These are phyloP conservation scores for Eutreptiella sp. DNA, from an alignment of 208 protist genomes.

Conservation along the genomic window DNA sequence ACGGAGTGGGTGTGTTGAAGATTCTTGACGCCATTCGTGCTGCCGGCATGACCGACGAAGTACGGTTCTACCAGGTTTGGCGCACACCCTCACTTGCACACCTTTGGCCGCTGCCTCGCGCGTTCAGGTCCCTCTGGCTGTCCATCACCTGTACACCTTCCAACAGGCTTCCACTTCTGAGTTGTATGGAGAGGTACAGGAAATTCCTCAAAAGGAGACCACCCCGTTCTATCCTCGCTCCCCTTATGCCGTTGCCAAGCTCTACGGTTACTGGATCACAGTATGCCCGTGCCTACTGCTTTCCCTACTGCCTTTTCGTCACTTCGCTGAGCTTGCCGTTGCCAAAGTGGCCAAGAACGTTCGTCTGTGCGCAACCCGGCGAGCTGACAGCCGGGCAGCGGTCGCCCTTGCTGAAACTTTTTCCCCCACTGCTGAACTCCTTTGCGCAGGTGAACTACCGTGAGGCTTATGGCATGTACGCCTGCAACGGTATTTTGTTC, in stretches of 20 bases:
- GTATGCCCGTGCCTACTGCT: too few species aligned
- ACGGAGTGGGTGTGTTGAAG: conserved; percentile 77
- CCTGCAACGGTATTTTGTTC: conserved; percentile 91
- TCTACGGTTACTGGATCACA: conserved; percentile 85
- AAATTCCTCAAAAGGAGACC: conserved; percentile 79
- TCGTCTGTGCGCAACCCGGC: too few species aligned
- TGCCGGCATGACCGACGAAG: conserved; percentile 54
- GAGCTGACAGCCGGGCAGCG: too few species aligned
- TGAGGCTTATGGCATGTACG: conserved; percentile 83
- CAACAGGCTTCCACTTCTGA: conserved; percentile 65
- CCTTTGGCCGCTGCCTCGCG: conserved; percentile 64
- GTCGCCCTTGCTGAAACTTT: too few species aligned
- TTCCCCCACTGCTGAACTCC: too few species aligned
- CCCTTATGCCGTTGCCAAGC: conserved; percentile 87
- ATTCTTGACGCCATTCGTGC: conserved; percentile 82
- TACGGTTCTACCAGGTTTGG: conserved; percentile 54
- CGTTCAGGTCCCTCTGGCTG: conserved; percentile 58
- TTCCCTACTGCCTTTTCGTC: too few species aligned
- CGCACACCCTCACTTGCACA: too few species aligned
- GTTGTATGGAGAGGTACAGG: conserved; percentile 84
- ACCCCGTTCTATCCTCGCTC: conserved; percentile 93
- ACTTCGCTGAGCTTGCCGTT: too few species aligned
- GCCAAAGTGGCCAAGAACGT: too few species aligned
- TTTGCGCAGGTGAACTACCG: conserved; percentile 95
- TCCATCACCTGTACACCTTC: conserved; percentile 42